Evolutionary conservation across 352 stramenopile genomes (phyloP).

Genomic region (Pythium sukuiense): DNA sequence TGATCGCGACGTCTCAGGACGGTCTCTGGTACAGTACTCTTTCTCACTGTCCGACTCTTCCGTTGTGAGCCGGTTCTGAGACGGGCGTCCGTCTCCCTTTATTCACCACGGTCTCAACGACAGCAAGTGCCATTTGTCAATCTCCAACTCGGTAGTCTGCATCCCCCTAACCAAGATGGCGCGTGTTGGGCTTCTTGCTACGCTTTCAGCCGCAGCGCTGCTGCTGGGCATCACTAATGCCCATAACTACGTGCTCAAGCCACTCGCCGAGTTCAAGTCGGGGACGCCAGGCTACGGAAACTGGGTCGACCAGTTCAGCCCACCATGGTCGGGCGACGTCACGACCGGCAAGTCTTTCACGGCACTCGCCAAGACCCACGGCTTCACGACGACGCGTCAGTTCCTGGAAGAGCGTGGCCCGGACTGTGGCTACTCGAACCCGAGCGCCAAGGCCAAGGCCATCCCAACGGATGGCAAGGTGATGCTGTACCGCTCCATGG

Average conservation of each 20-base stretch:
- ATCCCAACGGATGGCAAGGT: conserved; percentile 21
- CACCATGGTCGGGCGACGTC: conserved; percentile 17
- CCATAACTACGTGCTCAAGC: conserved; percentile 26
- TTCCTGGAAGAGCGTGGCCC: conserved; percentile 19
- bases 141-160: background rate
- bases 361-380: conserved; percentile 11
- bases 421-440: conserved; percentile 17
- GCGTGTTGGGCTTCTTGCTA: conserved; percentile 8
- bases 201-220: background rate
- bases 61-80: too few relatives aligned
- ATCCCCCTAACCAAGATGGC: too few relatives aligned
- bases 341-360: conserved; percentile 7
- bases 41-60: too few relatives aligned
- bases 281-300: conserved; percentile 15
- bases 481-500: conserved; percentile 18
- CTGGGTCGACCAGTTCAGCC: conserved; percentile 24
- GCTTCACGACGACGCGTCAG: conserved; percentile 8
- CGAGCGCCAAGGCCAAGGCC: conserved; percentile 10
- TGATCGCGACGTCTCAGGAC: too few relatives aligned
- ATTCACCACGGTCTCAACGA: background rate
- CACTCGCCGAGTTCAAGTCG: conserved; percentile 21
- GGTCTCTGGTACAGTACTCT: too few relatives aligned
- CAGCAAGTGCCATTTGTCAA: background rate
- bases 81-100: too few relatives aligned
- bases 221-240: conserved; percentile 9